Evolutionary conservation across 2,329 filamentous ascomycete species (phyloP), one percentile per base, ranked within the genome.

Genomic region (Diatrype stigma): DNA sequence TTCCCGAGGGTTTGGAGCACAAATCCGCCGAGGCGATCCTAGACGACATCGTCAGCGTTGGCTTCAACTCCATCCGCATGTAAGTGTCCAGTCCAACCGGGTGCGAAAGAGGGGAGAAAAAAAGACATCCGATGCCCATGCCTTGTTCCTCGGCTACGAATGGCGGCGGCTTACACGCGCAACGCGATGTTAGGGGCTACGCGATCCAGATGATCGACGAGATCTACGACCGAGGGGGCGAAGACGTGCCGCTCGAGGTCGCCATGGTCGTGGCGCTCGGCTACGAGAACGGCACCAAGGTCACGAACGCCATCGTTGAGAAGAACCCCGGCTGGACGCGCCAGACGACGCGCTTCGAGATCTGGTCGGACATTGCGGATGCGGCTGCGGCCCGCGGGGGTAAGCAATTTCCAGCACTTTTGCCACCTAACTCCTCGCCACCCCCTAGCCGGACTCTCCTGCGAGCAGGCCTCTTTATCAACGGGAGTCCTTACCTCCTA

Each of bases 141-240:
- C n/a, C n/a, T n/a, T n/a, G n/a, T n/a, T n/a, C n/a, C n/a, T n/a
- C n/a, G n/a, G n/a, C n/a, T n/a, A n/a, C n/a, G n/a, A n/a, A 30
- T 30, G 10, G 5, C 6, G 26, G 10, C 6, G 26, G 26, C 26
- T 30, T 10, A 30, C 26, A 30, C 5, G 26, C 26, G 10, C n/a
- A n/a, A n/a, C 26, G 8, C 14, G 16, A 32, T 22, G 4, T 34
- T n/a, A 66, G 62, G 62, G 78, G 76, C 3, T 82, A 77, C 53
- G 77, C 78, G 0, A 80, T 78, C 51, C 71, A 81, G 56, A 80
- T 82, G 78, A 64, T 82, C 42, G 78, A 82, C 56, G 68, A 75
- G 52, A 67, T 73, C 46, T 67, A 70, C 50, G 68, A 71, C 21
- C 64, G 64, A 17, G 63, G 63, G 23, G 70, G 70, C 22, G 64